phyloP scores from a whole-genome alignment of 2,329 filamentous ascomycete species.

The Paecilomyces sp. region DNA sequence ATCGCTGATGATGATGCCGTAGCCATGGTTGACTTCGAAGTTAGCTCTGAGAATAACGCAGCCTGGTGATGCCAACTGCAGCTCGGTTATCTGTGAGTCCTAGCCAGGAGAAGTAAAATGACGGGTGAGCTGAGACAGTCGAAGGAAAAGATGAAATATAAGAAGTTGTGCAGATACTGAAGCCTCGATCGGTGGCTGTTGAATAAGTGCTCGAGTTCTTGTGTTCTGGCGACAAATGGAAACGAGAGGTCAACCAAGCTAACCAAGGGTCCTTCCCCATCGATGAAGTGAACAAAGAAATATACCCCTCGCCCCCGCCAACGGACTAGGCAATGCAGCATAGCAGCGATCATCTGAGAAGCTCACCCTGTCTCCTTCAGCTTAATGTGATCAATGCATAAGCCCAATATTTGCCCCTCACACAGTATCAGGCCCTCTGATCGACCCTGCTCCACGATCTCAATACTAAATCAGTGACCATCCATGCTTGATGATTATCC shows the following conservation, averaged over 20 bases:
- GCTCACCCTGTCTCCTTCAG: background rate
- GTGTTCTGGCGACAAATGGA: background rate
- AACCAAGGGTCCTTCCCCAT: background rate
- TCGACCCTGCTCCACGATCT: background rate
- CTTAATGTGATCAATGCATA: background rate
- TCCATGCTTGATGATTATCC: background rate
- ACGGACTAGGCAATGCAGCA: background rate
- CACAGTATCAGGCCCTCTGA: background rate
- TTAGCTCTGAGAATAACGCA: background rate
- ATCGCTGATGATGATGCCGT: background rate
- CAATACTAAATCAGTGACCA: background rate
- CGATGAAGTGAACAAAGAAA: background rate
- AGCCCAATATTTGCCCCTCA: background rate
- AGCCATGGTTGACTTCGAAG: background rate
- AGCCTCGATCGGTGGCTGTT: background rate
- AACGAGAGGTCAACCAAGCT: background rate
- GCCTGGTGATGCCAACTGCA: too few relatives aligned
- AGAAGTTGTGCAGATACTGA: background rate
- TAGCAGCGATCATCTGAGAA: background rate
- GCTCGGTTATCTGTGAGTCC: background rate
- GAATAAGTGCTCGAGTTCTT: background rate
- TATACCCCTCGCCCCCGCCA: background rate
- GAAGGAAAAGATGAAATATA: background rate
- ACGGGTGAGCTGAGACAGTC: background rate
- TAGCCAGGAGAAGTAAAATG: background rate